Evolutionary conservation across 2,329 filamentous ascomycete genomes (phyloP).

Genomic region (Mycogone perniciosa): DNA sequence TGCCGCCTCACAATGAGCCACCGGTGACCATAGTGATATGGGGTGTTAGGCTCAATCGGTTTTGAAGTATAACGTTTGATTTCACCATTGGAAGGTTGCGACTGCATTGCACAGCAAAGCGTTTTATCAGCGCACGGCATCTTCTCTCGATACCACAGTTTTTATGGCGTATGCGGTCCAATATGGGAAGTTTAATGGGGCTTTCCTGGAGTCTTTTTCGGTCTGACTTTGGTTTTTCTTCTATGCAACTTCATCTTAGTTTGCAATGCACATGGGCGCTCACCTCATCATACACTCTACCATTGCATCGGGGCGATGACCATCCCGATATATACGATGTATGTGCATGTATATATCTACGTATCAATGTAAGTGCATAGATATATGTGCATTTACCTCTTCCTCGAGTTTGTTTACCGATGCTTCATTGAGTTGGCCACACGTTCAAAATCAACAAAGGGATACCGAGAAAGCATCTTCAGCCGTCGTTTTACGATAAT

Average conservation of each 20-base stretch:
- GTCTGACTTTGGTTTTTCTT: conserved; percentile 7
- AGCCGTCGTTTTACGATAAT: no score
- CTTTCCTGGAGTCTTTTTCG: conserved; percentile 4
- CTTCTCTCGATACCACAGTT: conserved; percentile 40
- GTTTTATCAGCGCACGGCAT: conserved; percentile 36
- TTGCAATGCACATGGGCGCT: not conserved
- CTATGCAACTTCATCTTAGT: not conserved
- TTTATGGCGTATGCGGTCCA: conserved; percentile 14
- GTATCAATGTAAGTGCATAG: conserved; percentile 6
- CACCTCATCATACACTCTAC: not conserved
- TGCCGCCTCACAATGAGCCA: conserved; percentile 52
- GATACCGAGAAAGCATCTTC: no score
- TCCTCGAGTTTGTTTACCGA: not conserved
- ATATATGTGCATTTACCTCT: not conserved
- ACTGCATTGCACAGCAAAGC: conserved; percentile 38
- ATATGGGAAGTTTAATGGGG: conserved; percentile 1
- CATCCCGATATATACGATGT: conserved; percentile 6
- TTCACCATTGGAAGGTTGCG: conserved; percentile 25
- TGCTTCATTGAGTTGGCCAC: conserved; percentile 4
- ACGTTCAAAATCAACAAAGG: no score
- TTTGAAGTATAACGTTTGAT: conserved; percentile 17
- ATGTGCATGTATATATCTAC: conserved; percentile 4
- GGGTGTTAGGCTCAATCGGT: not conserved
- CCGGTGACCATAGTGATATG: not conserved
- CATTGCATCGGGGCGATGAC: not conserved